Evolutionary conservation across 2,329 filamentous ascomycete genomes (phyloP).

Genomic region (Amylocarpus encephaloides): DNA sequence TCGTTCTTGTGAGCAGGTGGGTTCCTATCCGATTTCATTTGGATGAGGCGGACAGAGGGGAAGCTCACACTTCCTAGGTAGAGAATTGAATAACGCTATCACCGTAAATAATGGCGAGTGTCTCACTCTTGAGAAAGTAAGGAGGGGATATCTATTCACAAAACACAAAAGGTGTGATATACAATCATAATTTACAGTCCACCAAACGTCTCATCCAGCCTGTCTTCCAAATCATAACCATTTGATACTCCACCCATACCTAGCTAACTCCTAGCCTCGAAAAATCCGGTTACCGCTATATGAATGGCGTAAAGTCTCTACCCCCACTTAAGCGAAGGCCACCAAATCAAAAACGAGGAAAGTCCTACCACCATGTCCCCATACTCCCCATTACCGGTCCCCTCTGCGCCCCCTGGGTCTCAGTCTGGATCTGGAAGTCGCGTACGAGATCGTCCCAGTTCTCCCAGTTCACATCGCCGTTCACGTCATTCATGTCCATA

Average conservation of each 20-base stretch:
- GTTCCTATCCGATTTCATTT: too few species aligned
- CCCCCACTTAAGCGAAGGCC: too few species aligned
- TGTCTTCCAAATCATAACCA: neutral
- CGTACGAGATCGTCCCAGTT: slow-evolving; percentile 33
- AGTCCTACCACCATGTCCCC: slow-evolving; percentile 26
- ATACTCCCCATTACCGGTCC: slow-evolving; percentile 22
- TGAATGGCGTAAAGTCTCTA: neutral
- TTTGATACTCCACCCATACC: too few species aligned
- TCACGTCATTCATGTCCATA: slow-evolving; percentile 26
- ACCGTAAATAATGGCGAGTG: too few species aligned
- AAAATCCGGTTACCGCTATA: neutral
- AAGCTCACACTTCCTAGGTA: too few species aligned
- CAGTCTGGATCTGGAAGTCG: slow-evolving; percentile 27
- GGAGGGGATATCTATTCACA: neutral
- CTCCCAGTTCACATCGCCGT: slow-evolving; percentile 29
- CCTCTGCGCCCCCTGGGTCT: slow-evolving; percentile 11
- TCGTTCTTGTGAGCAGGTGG: too few species aligned
- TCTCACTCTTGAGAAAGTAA: neutral
- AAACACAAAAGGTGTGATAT: neutral
- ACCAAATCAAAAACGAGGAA: too few species aligned
- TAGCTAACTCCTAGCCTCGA: too few species aligned
- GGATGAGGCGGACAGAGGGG: too few species aligned
- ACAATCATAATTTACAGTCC: neutral
- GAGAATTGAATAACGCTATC: too few species aligned
- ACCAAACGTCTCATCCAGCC: neutral